These are phyloP conservation scores for Neurospora sp. DNA, from an alignment of 2,329 filamentous ascomycete species.

Conservation along the genomic window DNA sequence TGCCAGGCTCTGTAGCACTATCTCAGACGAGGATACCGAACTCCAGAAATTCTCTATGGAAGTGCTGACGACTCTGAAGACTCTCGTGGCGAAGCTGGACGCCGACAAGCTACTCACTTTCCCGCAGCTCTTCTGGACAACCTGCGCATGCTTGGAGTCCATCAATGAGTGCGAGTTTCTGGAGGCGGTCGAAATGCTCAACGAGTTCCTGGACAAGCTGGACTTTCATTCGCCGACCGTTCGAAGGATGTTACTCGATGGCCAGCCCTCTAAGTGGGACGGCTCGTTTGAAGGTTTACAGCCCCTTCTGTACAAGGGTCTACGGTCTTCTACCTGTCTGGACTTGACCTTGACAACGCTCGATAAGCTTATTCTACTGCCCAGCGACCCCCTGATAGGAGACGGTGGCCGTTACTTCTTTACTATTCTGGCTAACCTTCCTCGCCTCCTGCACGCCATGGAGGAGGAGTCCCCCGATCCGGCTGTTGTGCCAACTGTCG, in stretches of 20 bases:
- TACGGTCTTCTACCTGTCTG: conserved; percentile 77
- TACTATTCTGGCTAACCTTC: conserved; percentile 82
- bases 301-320: conserved; percentile 77
- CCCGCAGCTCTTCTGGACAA: conserved; percentile 96
- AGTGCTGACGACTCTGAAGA: conserved; percentile 86
- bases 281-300: conserved; percentile 80
- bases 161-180: conserved; percentile 94
- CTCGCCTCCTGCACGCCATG: conserved; percentile 70
- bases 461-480: conserved; percentile 52
- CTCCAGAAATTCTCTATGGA: conserved; percentile 98
- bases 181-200: conserved; percentile 84
- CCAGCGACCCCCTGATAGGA: conserved; percentile 71
- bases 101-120: conserved; percentile 74
- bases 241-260: conserved; percentile 62
- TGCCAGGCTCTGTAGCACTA: conserved; percentile 86
- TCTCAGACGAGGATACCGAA: conserved; percentile 87
- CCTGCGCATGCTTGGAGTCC: conserved; percentile 88
- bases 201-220: conserved; percentile 73
- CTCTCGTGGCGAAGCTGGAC: conserved; percentile 77
- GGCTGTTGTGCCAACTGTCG: conserved; percentile 52
- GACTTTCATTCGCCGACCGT: conserved; percentile 65
- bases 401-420: conserved; percentile 76
- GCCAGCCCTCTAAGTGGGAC: conserved; percentile 79
- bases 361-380: conserved; percentile 67
- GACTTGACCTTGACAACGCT: conserved; percentile 68